Conservation (phyloP, 1,139 yeast genomes). For the Scheffersomyces illinoinensis region DNA sequence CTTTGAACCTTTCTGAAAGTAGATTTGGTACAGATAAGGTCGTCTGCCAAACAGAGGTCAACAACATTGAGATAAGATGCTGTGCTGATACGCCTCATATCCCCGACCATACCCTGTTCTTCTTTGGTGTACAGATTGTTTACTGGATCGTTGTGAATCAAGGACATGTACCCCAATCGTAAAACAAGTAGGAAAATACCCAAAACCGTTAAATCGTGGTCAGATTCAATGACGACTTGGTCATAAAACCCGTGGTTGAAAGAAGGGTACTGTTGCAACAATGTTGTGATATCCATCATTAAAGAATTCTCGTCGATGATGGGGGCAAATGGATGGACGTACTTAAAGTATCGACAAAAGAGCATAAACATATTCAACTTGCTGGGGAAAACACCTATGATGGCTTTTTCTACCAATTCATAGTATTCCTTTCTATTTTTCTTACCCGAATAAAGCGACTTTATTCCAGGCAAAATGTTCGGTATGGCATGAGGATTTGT, state of each 20-base stretch:
- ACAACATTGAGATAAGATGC: slow-evolving; percentile 26
- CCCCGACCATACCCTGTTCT: slow-evolving; percentile 29
- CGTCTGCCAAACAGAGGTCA: slow-evolving; percentile 35
- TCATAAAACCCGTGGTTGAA: slow-evolving; percentile 20
- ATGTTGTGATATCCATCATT: slow-evolving; percentile 24
- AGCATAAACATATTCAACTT: slow-evolving; percentile 28
- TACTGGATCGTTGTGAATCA: slow-evolving; percentile 37
- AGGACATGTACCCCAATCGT: slow-evolving; percentile 41
- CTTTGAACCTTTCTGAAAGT: slow-evolving; percentile 38
- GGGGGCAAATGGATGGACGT: slow-evolving; percentile 42
- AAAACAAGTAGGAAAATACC: slow-evolving; percentile 35
- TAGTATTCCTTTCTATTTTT: slow-evolving; percentile 26
- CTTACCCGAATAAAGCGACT: slow-evolving; percentile 17
- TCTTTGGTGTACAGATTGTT: slow-evolving; percentile 29
- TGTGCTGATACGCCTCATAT: slow-evolving; percentile 23
- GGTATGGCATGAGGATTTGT: slow-evolving; percentile 2
- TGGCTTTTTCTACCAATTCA: slow-evolving; percentile 28
- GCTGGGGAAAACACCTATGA: slow-evolving; percentile 33
- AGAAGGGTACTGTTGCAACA: slow-evolving; percentile 30
- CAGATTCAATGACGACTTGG: slow-evolving; percentile 27
- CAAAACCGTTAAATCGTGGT: slow-evolving; percentile 31
- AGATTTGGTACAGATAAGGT: slow-evolving; percentile 28
- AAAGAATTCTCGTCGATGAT: slow-evolving; percentile 34
- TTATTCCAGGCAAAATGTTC: slow-evolving; percentile 22
- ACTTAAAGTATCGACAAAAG: slow-evolving; percentile 39